phyloP scores from a whole-genome alignment of 176 grass and related monocot species.

The Oryza glumipatula region DNA sequence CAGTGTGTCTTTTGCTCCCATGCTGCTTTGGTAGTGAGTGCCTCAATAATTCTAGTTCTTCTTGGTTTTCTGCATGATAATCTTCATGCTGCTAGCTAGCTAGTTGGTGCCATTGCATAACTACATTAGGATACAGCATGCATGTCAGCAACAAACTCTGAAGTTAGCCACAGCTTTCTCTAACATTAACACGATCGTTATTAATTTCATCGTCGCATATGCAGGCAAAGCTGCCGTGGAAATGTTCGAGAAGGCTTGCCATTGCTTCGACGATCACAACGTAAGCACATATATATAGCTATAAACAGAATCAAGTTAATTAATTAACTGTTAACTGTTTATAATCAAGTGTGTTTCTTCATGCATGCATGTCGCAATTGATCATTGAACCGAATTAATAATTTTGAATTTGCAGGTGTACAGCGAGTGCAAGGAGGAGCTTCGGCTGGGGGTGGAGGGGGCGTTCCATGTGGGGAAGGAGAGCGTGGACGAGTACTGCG shows the following conservation, averaged over 20 bases:
- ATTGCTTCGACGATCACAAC: slow-evolving; percentile 57
- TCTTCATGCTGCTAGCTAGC: too few relatives aligned
- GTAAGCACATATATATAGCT: slow-evolving; percentile 23
- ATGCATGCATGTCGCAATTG: too few relatives aligned
- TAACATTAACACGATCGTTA: background rate
- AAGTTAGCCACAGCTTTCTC: background rate
- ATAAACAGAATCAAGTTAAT: too few relatives aligned
- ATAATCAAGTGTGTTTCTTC: too few relatives aligned
- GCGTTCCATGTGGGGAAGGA: slow-evolving; percentile 52
- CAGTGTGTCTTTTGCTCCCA: slow-evolving; percentile 30
- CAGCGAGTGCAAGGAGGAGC: slow-evolving; percentile 43
- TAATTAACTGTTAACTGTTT: too few relatives aligned
- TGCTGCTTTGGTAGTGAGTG: slow-evolving; percentile 36
- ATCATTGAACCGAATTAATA: too few relatives aligned
- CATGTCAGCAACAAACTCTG: too few relatives aligned
- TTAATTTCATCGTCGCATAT: background rate
- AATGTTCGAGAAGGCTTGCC: slow-evolving; percentile 44
- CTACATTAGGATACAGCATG: too few relatives aligned
- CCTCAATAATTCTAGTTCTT: background rate
- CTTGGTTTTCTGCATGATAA: background rate
- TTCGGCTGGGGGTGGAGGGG: slow-evolving; percentile 50
- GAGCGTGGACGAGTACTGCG: slow-evolving; percentile 62
- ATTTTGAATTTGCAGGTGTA: slow-evolving; percentile 43
- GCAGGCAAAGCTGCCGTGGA: slow-evolving; percentile 34
- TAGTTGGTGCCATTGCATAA: too few relatives aligned